These are phyloP conservation scores for Saccharomycopsis synnaedendra DNA, from an alignment of 805 yeast species.

Conservation along the genomic window DNA sequence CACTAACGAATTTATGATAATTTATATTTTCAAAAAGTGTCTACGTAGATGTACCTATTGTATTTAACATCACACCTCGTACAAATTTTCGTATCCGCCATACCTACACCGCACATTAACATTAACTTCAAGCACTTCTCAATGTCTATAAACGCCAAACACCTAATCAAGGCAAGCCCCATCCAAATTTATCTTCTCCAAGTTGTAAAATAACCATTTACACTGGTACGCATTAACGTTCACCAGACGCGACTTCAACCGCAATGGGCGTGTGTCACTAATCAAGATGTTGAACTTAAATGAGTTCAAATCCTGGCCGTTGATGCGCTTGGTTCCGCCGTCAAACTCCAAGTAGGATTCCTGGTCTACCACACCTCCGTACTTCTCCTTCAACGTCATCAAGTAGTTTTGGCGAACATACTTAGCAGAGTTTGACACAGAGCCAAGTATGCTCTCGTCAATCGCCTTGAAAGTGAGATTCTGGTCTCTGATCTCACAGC, in stretches of 20 bases:
- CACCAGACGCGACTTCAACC: slow-evolving; percentile 49
- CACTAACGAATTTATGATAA: neutral
- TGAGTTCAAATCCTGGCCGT: slow-evolving; percentile 24
- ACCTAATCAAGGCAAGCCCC: slow-evolving; percentile 40
- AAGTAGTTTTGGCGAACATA: slow-evolving; percentile 6
- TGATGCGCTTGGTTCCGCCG: slow-evolving; percentile 22
- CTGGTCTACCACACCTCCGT: neutral
- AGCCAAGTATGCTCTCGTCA: slow-evolving; percentile 12
- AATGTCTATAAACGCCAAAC: no score
- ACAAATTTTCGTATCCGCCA: no score
- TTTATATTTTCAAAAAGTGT: no score
- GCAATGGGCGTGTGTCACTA: slow-evolving; percentile 67
- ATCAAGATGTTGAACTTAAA: slow-evolving; percentile 52
- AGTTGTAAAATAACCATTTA: slow-evolving; percentile 45
- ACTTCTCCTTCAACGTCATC: slow-evolving; percentile 1
- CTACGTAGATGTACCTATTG: no score
- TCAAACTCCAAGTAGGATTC: slow-evolving; percentile 1
- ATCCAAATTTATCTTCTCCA: slow-evolving; percentile 33
- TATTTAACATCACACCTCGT: no score
- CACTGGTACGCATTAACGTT: slow-evolving; percentile 46
- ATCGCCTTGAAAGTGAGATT: slow-evolving; percentile 11
- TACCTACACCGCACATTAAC: no score
- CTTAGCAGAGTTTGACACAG: slow-evolving; percentile 11
- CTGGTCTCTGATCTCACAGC: slow-evolving; percentile 3
- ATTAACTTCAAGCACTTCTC: no score